These are phyloP conservation scores for Hymenoscyphus infarciens DNA, from an alignment of 2,329 filamentous ascomycete species.

Conservation along the genomic window DNA sequence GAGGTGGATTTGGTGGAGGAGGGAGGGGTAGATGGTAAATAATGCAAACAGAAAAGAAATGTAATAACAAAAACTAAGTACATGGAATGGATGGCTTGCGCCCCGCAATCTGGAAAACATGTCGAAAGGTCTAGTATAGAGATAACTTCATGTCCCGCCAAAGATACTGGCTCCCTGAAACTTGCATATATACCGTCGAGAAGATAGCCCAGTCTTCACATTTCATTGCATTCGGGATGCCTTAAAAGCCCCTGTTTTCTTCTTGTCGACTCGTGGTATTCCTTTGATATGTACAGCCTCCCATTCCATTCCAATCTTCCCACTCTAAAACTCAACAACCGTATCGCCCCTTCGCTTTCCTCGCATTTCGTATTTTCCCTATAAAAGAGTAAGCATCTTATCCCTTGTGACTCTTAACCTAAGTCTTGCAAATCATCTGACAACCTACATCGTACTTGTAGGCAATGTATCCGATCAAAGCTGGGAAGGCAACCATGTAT, in stretches of 20 bases:
- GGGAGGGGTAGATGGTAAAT: slow-evolving; percentile 42
- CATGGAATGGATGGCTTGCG: background rate
- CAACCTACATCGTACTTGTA: slow-evolving; percentile 76
- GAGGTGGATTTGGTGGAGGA: slow-evolving; percentile 45
- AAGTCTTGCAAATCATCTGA: slow-evolving; percentile 41
- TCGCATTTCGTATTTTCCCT: slow-evolving; percentile 85
- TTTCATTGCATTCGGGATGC: background rate
- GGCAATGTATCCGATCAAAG: slow-evolving; percentile 64
- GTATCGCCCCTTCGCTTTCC: slow-evolving; percentile 86
- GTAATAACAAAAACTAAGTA: background rate
- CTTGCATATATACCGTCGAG: background rate
- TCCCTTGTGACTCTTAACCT: background rate
- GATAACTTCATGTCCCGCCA: background rate
- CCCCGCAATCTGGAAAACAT: background rate
- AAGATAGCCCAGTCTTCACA: background rate
- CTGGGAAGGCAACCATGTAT: slow-evolving; percentile 72
- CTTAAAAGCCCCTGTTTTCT: background rate
- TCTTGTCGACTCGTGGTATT: slow-evolving; percentile 8
- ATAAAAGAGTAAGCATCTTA: slow-evolving; percentile 26
- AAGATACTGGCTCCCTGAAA: background rate
- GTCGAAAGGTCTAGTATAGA: background rate
- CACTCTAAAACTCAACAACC: slow-evolving; percentile 69
- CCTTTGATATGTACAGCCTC: slow-evolving; percentile 25
- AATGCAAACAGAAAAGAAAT: background rate
- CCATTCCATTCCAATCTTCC: slow-evolving; percentile 23